Evolutionary conservation across 2,329 filamentous ascomycete species (phyloP).

Genomic region (Ophiostoma sp.): DNA sequence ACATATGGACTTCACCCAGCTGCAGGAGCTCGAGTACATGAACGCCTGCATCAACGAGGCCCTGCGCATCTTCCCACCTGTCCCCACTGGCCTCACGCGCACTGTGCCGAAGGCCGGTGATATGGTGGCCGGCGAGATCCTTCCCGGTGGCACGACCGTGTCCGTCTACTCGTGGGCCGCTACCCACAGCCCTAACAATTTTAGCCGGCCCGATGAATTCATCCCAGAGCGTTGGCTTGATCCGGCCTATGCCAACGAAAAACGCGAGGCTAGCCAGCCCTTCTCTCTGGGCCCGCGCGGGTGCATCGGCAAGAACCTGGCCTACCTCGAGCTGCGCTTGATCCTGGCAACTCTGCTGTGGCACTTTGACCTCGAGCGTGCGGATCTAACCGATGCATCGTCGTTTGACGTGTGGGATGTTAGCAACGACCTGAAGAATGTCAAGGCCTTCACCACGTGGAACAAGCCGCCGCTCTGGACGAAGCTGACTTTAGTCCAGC

Average conservation of each 20-base stretch:
- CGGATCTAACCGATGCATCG: not conserved
- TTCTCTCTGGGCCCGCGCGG: not conserved
- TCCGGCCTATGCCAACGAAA: constrained; percentile 39
- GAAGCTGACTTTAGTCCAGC: constrained; percentile 28
- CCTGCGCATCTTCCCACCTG: constrained; percentile 29
- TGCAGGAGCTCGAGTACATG: constrained; percentile 30
- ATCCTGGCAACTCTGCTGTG: not conserved
- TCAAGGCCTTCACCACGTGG: constrained; percentile 37
- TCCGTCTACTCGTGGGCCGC: constrained; percentile 30
- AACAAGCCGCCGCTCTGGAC: constrained; percentile 34
- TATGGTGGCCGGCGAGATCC: constrained; percentile 21
- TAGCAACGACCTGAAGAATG: constrained; percentile 33
- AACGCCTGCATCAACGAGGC: constrained; percentile 32
- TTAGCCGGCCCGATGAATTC: constrained; percentile 28
- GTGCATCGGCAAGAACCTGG: not conserved
- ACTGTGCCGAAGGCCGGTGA: constrained; percentile 29
- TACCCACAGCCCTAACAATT: constrained; percentile 23
- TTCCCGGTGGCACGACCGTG: constrained; percentile 32
- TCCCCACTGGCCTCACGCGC: constrained; percentile 24
- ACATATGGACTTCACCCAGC: constrained; percentile 27
- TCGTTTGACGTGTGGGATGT: not conserved
- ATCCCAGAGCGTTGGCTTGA: constrained; percentile 34
- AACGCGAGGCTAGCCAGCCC: constrained; percentile 21
- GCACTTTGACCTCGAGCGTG: not conserved
- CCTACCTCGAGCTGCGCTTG: not conserved